A percentile compares a stretch with the other conserved stretches of the same genome.
Conservation (phyloP, 192 early-diverging fungal genomes). For the Phycomyces blakesleeanus region DNA sequence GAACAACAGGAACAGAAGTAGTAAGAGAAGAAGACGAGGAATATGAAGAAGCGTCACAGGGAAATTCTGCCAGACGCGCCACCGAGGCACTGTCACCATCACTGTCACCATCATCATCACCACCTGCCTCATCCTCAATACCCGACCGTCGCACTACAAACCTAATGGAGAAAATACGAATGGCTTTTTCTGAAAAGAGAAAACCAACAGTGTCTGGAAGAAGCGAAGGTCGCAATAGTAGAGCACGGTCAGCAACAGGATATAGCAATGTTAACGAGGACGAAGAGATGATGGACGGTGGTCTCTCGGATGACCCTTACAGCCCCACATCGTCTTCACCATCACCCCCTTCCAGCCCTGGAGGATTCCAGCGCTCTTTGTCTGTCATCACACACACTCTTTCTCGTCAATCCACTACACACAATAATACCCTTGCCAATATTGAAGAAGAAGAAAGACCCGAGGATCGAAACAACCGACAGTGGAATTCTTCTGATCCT, state of each 20-base stretch:
- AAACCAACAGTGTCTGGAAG: conserved; percentile 7
- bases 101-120: too few species aligned
- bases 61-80: too few species aligned
- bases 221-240: too few species aligned
- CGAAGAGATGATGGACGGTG: not conserved
- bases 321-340: not conserved
- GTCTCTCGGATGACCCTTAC: not conserved
- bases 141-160: conserved; percentile 2
- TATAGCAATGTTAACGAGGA: not conserved
- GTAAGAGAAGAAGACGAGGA: too few species aligned
- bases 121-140: not conserved
- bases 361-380: not conserved
- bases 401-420: not conserved
- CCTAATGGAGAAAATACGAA: conserved; percentile 26
- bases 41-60: too few species aligned
- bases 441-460: not conserved
- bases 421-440: not conserved
- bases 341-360: not conserved
- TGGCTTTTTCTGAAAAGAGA: conserved; percentile 29
- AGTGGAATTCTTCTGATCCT: not conserved
- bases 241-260: not conserved
- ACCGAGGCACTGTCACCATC: too few species aligned
- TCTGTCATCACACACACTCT: not conserved
- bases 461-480: not conserved
- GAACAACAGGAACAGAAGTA: too few species aligned